A percentile compares a stretch with the other conserved stretches of the same genome.
phyloP scores from a whole-genome alignment of 1,284 basidiomycete genomes.

The Puccinia polysora region DNA sequence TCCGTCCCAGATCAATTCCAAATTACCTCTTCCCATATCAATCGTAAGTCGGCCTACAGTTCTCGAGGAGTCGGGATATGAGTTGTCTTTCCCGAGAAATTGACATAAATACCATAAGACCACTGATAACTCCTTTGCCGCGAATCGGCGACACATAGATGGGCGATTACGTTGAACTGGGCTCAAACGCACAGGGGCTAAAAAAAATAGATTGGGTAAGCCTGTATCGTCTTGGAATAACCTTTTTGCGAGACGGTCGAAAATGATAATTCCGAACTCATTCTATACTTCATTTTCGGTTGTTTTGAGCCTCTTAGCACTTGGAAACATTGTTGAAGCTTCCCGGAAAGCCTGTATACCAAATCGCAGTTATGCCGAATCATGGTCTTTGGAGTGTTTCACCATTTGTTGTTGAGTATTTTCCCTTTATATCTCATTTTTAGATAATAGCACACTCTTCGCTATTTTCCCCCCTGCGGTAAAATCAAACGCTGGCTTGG shows the following conservation, averaged over 20 bases:
- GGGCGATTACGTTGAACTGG: constrained; percentile 32
- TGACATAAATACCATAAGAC: neutral
- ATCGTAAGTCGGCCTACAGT: constrained; percentile 16
- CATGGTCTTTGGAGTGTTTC: constrained; percentile 26
- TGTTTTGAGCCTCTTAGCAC: neutral
- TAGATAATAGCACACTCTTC: neutral
- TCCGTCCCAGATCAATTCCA: constrained; percentile 32
- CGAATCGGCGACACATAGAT: neutral
- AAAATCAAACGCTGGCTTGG: neutral
- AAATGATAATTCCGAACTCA: neutral
- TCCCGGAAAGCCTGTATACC: constrained; percentile 36
- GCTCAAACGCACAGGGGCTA: constrained; percentile 17
- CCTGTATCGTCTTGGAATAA: too few relatives aligned
- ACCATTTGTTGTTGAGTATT: constrained; percentile 11
- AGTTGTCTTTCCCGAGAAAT: too few relatives aligned
- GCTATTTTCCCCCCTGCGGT: neutral
- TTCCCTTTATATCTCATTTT: neutral
- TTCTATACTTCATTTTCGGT: neutral
- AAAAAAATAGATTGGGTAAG: constrained; percentile 33
- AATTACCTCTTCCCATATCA: constrained; percentile 33
- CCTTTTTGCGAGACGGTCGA: neutral
- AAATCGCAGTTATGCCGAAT: constrained; percentile 36
- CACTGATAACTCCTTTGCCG: neutral
- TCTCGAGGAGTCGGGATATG: neutral
- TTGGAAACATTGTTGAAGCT: constrained; percentile 11